A percentile compares a stretch with the other conserved stretches of the same genome.
Conservation (phyloP, 805 yeast species). For the Brettanomyces naardenensis region DNA sequence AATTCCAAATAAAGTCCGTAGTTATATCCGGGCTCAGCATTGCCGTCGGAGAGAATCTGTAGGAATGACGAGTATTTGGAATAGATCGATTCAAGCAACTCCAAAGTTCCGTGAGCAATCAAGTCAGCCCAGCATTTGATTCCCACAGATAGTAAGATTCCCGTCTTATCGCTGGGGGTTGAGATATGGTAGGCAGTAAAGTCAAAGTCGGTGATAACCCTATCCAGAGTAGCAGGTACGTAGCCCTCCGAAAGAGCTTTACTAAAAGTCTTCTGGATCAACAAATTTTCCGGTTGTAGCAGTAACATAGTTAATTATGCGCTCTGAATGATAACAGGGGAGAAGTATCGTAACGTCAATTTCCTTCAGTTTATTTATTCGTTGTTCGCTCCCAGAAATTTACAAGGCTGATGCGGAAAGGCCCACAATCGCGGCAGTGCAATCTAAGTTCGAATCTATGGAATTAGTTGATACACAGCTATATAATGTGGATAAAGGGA, state of each 20-base stretch:
- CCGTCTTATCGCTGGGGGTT: conserved; percentile 68
- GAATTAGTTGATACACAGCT: no score
- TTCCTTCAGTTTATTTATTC: no score
- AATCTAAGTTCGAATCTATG: no score
- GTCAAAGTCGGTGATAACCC: conserved; percentile 91
- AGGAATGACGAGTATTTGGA: conserved; percentile 30
- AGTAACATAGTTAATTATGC: conserved; percentile 65
- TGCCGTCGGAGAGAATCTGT: conserved; percentile 22
- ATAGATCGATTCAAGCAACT: conserved; percentile 45
- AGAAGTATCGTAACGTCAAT: no score
- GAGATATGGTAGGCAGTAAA: conserved; percentile 91
- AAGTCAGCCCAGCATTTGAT: conserved; percentile 76
- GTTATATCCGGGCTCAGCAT: conserved; percentile 74
- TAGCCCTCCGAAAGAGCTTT: conserved; percentile 53
- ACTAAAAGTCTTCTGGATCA: conserved; percentile 71
- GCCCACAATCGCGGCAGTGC: no score
- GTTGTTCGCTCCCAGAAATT: no score
- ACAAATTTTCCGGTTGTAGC: conserved; percentile 74
- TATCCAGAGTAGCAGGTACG: conserved; percentile 53
- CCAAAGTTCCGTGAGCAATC: conserved; percentile 53
- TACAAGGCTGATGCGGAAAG: no score
- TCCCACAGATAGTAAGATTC: conserved; percentile 58
- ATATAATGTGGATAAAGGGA: no score
- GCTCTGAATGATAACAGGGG: no score
- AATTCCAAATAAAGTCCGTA: conserved; percentile 66